A percentile compares a stretch with the other conserved stretches of the same genome.
phyloP scores from a whole-genome alignment of 2,329 filamentous ascomycete genomes.

The Fusarium sp. region DNA sequence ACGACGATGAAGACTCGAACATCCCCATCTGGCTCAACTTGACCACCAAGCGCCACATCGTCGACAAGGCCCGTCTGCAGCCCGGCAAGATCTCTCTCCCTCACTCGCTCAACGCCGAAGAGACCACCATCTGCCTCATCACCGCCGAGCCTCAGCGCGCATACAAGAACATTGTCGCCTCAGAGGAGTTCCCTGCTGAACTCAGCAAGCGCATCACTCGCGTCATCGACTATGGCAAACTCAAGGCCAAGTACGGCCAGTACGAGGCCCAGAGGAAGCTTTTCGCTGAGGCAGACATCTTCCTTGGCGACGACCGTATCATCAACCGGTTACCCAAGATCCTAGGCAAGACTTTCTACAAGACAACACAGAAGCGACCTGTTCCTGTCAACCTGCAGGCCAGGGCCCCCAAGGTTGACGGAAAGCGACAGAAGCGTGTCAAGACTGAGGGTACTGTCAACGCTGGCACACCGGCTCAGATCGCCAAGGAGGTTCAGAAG shows the following conservation, averaged over 20 bases:
- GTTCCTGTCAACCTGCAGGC: slow-evolving; percentile 81
- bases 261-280: slow-evolving; percentile 91
- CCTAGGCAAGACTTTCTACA: slow-evolving; percentile 95
- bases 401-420: slow-evolving; percentile 71
- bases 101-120: slow-evolving; percentile 77
- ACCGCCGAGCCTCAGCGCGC: slow-evolving; percentile 83
- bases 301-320: slow-evolving; percentile 92
- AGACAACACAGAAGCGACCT: slow-evolving; percentile 83
- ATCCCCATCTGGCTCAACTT: slow-evolving; percentile 72
- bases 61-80: slow-evolving; percentile 83
- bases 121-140: slow-evolving; percentile 85
- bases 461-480: slow-evolving; percentile 70
- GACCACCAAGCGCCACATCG: slow-evolving; percentile 74
- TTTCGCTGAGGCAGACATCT: slow-evolving; percentile 88
- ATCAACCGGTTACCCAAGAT: slow-evolving; percentile 78
- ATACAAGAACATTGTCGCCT: slow-evolving; percentile 89
- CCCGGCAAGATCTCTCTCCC: slow-evolving; percentile 85
- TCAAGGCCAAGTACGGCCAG: slow-evolving; percentile 84
- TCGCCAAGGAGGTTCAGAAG: slow-evolving; percentile 85
- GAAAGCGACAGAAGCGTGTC: slow-evolving; percentile 68
- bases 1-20: slow-evolving; percentile 60
- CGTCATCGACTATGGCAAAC: slow-evolving; percentile 85
- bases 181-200: slow-evolving; percentile 76
- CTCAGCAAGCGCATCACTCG: slow-evolving; percentile 77
- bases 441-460: slow-evolving; percentile 58